phyloP scores from a whole-genome alignment of 345 rosid genomes.

The Eutrema heterophyllum region DNA sequence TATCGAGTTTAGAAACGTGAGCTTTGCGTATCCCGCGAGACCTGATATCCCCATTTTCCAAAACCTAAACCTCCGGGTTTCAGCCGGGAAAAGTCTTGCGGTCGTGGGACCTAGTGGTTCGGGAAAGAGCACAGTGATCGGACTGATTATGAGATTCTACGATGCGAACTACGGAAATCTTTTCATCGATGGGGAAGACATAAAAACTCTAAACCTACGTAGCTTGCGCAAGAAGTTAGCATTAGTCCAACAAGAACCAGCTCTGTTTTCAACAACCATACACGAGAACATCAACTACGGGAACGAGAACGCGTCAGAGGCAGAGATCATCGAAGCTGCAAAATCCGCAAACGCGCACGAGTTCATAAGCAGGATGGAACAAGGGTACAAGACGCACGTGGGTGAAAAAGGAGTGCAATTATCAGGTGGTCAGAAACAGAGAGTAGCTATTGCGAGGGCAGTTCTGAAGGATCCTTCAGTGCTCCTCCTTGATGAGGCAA shows the following conservation, averaged over 20 bases:
- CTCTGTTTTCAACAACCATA: constrained; percentile 64
- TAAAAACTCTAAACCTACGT: constrained; percentile 56
- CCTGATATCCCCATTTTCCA: constrained; percentile 53
- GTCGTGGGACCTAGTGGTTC: constrained; percentile 80
- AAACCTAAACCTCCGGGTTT: constrained; percentile 41
- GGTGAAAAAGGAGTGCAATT: constrained; percentile 76
- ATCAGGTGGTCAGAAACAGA: constrained; percentile 89
- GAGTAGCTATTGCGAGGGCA: constrained; percentile 83
- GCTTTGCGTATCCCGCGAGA: constrained; percentile 65
- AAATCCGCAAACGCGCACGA: constrained; percentile 77
- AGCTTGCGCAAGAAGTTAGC: constrained; percentile 57
- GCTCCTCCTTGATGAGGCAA: constrained; percentile 82
- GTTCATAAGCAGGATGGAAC: constrained; percentile 69
- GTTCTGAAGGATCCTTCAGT: constrained; percentile 66
- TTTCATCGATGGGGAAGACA: constrained; percentile 55
- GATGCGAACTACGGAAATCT: constrained; percentile 54
- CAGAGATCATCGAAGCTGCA: constrained; percentile 64
- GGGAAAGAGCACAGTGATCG: constrained; percentile 76
- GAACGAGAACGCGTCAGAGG: constrained; percentile 56
- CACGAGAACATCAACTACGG: constrained; percentile 77
- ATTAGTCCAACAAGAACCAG: constrained; percentile 84
- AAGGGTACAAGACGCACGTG: constrained; percentile 68
- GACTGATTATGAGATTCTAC: constrained; percentile 66
- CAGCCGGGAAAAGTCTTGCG: constrained; percentile 65
- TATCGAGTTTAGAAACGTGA: constrained; percentile 50